phyloP scores from a whole-genome alignment of 2,329 filamentous ascomycete genomes.

The Scedosporium aurantiacum region DNA sequence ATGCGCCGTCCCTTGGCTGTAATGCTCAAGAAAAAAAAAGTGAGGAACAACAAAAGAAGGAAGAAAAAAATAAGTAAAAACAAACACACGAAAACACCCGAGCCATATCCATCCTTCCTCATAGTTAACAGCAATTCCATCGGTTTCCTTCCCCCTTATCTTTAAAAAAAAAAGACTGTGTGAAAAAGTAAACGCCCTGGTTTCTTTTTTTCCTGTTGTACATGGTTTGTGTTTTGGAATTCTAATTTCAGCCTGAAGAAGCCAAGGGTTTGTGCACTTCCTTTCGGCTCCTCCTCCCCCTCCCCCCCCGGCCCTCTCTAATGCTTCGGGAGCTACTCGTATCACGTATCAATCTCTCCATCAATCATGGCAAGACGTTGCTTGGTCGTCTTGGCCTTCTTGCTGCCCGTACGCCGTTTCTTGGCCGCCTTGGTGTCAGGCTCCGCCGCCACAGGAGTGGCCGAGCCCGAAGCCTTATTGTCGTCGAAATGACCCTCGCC shows the following conservation, averaged over 20 bases:
- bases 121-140: too few species aligned
- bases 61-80: conserved; percentile 12
- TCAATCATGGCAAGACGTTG: conserved; percentile 59
- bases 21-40: neutral
- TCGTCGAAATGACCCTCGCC: conserved; percentile 97
- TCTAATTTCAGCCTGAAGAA: neutral
- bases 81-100: neutral
- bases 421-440: conserved; percentile 38
- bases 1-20: neutral
- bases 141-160: too few species aligned
- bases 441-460: conserved; percentile 59
- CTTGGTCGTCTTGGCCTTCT: conserved; percentile 56
- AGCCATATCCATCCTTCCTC: too few species aligned
- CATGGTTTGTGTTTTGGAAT: too few species aligned
- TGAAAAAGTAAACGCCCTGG: too few species aligned
- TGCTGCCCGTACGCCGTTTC: conserved; percentile 42
- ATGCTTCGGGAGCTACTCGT: neutral
- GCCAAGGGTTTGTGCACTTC: too few species aligned
- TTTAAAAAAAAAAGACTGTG: too few species aligned
- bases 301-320: neutral
- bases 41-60: too few species aligned
- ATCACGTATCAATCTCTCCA: conserved; percentile 30
- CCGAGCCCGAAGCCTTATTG: conserved; percentile 70
- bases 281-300: neutral
- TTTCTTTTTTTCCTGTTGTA: too few species aligned